These are phyloP conservation scores for Hymenoscyphus fraxineus DNA, from an alignment of 2,329 filamentous ascomycete species.

Conservation along the genomic window DNA sequence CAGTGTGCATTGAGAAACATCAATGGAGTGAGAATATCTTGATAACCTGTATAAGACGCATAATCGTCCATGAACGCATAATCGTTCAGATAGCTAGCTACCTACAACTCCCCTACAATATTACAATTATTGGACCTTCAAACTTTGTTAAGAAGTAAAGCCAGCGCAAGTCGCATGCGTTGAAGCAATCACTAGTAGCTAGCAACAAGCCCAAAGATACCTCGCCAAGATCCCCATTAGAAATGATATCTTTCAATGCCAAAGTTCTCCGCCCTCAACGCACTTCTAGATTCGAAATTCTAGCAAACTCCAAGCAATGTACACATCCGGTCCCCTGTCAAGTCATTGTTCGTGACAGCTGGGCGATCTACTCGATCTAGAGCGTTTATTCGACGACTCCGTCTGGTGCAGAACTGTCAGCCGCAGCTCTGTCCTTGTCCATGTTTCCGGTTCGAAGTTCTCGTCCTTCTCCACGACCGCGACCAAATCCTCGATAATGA, in stretches of 20 bases:
- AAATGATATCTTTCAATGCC: neutral
- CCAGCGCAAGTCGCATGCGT: neutral
- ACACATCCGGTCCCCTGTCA: neutral
- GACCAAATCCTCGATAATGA: constrained; percentile 15
- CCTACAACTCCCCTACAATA: neutral
- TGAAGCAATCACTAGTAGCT: neutral
- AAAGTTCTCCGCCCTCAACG: neutral
- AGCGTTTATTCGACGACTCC: neutral
- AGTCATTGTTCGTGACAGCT: neutral
- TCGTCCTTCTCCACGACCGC: constrained; percentile 10
- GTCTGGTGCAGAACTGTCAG: neutral
- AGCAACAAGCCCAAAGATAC: neutral
- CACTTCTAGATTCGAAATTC: neutral
- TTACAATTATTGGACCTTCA: neutral
- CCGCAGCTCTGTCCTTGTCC: constrained; percentile 8
- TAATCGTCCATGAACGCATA: neutral
- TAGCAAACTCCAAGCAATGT: neutral
- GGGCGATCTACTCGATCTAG: neutral
- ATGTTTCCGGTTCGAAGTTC: constrained; percentile 9
- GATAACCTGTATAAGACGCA: too few relatives aligned
- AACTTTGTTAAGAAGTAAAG: neutral
- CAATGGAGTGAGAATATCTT: too few relatives aligned
- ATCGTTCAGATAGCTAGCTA: neutral
- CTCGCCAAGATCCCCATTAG: too few relatives aligned
- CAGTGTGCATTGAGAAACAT: too few relatives aligned